Base-by-base conservation (phyloP, 768 basidiomycete genomes). In the Boletus fagicola region DNA sequence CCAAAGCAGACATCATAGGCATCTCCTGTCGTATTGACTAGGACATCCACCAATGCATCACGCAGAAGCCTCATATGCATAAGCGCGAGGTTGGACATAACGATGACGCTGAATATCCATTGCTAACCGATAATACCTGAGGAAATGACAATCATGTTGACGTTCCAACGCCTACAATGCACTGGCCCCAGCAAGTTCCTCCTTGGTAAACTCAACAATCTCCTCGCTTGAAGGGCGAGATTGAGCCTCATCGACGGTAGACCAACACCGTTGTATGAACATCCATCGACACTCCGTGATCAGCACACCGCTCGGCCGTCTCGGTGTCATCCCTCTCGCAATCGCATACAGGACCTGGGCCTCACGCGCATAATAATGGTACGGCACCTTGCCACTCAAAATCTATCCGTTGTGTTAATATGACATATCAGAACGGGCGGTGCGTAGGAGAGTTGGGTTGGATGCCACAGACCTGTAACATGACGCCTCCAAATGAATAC, bases 161-260 rank as follows among this genome's bases (percentile, higher is more conserved):
- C 30, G 30, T 5, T 16, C 9, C 15, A 38, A 16, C 1, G 36
- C 18, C 18, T 38, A 38, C 36, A 4, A 18, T 16, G 8, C 5
- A 3, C 36, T 18, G 4, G 18, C 16, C 36, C 36, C 36, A 18
- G 36, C 36, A 18, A 38, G 16, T 15, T 38, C 36, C 36, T 38
- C 36, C 36, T 38, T 18, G 16, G 39, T 49, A 44, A 65, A 62
- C 8, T 35, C 35, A 7, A 64, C 43, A 1, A 75, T 71, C 42
- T 74, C 73, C 12, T 56, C 57, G 15, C 63, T 57, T 13, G 64
- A 62, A 13, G 76, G 77, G 28, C 75, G 65, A 18, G 51, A 38
- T 24, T 8, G 62, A 57, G 20, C 62, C 59, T 47, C 3, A 66
- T 58, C 55, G n/a, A 67, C 69, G 28, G 68, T 72, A 22, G 59